Percentiles rank a stretch among this genome's conserved stretches.
These are phyloP conservation scores for Fragaria iinumae DNA, from an alignment of 306 rosid genomes.

Conservation along the genomic window DNA sequence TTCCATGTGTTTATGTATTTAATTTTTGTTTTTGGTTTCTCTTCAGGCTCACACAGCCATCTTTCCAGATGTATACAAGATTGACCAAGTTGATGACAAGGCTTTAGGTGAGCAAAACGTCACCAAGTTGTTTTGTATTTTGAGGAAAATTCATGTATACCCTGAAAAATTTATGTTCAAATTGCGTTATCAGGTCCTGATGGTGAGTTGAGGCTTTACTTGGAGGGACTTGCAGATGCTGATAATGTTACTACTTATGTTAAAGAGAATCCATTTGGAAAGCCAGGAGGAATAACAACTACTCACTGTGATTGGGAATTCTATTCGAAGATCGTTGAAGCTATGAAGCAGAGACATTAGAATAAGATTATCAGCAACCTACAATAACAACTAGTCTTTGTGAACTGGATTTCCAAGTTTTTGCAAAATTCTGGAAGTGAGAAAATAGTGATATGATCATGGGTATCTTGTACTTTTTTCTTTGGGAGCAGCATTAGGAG, in stretches of 20 bases:
- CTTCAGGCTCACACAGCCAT: no score
- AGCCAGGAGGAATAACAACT: conserved; percentile 27
- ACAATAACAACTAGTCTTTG: no score
- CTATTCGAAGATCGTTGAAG: conserved; percentile 20
- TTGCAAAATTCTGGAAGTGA: not conserved
- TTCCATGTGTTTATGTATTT: no score
- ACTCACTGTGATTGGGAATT: conserved; percentile 29
- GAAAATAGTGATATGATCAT: not conserved
- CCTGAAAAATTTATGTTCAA: not conserved
- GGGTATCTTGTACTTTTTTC: no score
- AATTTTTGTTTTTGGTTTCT: no score
- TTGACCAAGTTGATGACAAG: no score
- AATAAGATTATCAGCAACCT: not conserved
- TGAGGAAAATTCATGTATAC: not conserved
- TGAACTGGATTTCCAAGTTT: not conserved
- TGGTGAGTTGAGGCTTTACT: conserved; percentile 27
- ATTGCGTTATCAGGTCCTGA: conserved; percentile 18
- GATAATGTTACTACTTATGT: conserved; percentile 28
- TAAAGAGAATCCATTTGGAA: conserved; percentile 31
- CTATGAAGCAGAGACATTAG: not conserved
- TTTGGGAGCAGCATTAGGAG: no score
- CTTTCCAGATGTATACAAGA: no score
- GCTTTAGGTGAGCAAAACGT: conserved; percentile 19
- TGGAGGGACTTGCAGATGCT: conserved; percentile 32
- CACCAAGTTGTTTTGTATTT: not conserved